Conservation (phyloP, 2,329 filamentous ascomycete species). For the Arthrobotrys sinensis region DNA sequence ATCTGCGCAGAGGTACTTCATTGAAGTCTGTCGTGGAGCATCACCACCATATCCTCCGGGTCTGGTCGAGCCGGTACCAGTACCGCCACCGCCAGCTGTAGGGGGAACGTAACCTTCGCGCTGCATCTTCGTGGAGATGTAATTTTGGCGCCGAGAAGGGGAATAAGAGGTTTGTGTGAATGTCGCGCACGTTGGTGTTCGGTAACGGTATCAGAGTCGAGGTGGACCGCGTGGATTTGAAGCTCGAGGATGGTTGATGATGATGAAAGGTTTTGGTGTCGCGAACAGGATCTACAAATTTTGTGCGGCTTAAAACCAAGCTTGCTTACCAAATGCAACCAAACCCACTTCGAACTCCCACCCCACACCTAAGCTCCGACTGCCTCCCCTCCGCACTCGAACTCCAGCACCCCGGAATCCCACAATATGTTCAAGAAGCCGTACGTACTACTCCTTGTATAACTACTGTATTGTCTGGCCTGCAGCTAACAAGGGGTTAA, state of each 20-base stretch:
- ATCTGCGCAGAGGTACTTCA: constrained; percentile 84
- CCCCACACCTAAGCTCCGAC: constrained; percentile 40
- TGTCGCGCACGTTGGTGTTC: neutral
- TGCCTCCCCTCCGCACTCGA: neutral
- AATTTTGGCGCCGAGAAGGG: neutral
- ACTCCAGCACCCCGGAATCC: constrained; percentile 57
- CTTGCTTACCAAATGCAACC: constrained; percentile 51
- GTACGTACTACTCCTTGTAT: constrained; percentile 71
- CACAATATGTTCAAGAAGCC: constrained; percentile 92
- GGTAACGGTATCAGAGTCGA: neutral
- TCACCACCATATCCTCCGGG: constrained; percentile 63
- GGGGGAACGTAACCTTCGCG: constrained; percentile 59
- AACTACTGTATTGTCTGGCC: constrained; percentile 13
- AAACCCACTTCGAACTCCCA: constrained; percentile 15
- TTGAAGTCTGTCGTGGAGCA: constrained; percentile 72
- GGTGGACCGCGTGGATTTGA: neutral
- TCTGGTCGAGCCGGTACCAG: constrained; percentile 65
- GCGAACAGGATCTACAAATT: constrained; percentile 58
- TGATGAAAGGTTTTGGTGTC: constrained; percentile 23
- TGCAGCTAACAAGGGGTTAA: constrained; percentile 18
- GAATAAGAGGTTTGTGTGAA: neutral
- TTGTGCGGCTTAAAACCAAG: constrained; percentile 58
- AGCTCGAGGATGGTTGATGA: constrained; percentile 12
- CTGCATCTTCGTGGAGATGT: constrained; percentile 40
- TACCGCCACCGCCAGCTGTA: constrained; percentile 36